Base-by-base conservation (phyloP, 169 alveolate species). In the Ichthyophthirius multifiliis region DNA sequence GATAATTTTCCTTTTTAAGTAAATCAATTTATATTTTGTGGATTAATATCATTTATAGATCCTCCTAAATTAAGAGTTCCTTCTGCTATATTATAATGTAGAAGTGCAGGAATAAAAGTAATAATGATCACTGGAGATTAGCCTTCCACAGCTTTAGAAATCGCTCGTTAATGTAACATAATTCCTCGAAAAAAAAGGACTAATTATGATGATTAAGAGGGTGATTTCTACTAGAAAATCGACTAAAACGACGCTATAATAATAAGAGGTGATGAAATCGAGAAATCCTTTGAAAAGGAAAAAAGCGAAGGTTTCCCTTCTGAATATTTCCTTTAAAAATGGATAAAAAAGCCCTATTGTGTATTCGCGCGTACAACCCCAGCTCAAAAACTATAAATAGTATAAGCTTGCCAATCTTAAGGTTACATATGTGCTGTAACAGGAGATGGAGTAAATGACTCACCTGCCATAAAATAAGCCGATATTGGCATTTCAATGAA, bases 371-470 rank as follows among this genome's bases (percentile, higher is more conserved):
- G 96, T 84, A 92, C 96, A 18, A 89, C 95, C 35, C 96, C 96
- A 39, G 89, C 96, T 20, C 90, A 94, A 82, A 94, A 94, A 85
- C 88, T 92, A 46, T 77, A 89, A 67, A 92, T 94, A 47, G 97
- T 93, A 13, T 93, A 92, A 63, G 95, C 94, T 32, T 88, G 95
- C 71, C 13, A 55, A 27, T 55, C 71, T 27, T 83, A 84, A 47
- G 92, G 94, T 7, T 94, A 91, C 75, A 83, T 94, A 15, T 95
- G 92, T 27, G 95, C 96, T 43, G 97, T 94, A n/a, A 94, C 96
- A n/a, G 97, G 97, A 47, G 97, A 94, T 80, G 96, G 97, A 7
- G 97, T 90, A 0, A 94, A 94, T 85, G 97, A 94, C 73, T 86
- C 94, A 4, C 97, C 97, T 35, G 96, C 97, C 31, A 91, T 94